phyloP scores from a whole-genome alignment of 2,329 filamentous ascomycete genomes.

The Microdochium bolleyi region DNA sequence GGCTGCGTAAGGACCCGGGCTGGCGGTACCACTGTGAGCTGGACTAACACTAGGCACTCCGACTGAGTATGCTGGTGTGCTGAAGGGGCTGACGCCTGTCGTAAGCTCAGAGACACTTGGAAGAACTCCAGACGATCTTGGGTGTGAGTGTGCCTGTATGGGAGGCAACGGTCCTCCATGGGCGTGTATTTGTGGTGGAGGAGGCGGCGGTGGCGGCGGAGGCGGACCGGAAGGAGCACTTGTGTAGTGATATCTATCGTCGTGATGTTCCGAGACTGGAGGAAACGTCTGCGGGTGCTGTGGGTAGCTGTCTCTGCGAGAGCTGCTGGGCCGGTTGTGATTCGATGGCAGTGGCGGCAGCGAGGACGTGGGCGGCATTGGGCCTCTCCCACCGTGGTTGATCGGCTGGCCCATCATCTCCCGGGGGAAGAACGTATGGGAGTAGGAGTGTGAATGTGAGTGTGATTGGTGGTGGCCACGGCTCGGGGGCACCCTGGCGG shows the following conservation, averaged over 20 bases:
- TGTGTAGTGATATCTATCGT: not conserved
- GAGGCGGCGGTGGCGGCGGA: not conserved
- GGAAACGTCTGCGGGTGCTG: not conserved
- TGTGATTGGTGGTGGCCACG: slow-evolving; percentile 23
- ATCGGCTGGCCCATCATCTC: slow-evolving; percentile 31
- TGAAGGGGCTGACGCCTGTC: slow-evolving; percentile 54
- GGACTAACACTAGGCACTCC: slow-evolving; percentile 28
- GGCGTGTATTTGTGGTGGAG: slow-evolving; percentile 14
- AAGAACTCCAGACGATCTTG: slow-evolving; percentile 36
- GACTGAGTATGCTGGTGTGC: slow-evolving; percentile 45
- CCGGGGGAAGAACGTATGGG: slow-evolving; percentile 35
- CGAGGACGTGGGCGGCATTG: not conserved
- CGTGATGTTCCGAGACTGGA: not conserved
- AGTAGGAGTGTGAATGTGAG: slow-evolving; percentile 37
- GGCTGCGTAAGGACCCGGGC: slow-evolving; percentile 29
- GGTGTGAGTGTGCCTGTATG: slow-evolving; percentile 22
- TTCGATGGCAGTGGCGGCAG: not conserved
- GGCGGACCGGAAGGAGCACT: not conserved
- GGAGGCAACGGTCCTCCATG: slow-evolving; percentile 13
- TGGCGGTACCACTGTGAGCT: slow-evolving; percentile 28
- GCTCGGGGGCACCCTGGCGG: slow-evolving; percentile 28
- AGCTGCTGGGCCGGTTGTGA: not conserved
- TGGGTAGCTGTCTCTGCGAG: not conserved
- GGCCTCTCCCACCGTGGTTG: not conserved
- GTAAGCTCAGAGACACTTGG: slow-evolving; percentile 57